Evolutionary conservation across 768 basidiomycete genomes (phyloP), one percentile per base, ranked within the genome.

Genomic region (Kwoniella pini): DNA sequence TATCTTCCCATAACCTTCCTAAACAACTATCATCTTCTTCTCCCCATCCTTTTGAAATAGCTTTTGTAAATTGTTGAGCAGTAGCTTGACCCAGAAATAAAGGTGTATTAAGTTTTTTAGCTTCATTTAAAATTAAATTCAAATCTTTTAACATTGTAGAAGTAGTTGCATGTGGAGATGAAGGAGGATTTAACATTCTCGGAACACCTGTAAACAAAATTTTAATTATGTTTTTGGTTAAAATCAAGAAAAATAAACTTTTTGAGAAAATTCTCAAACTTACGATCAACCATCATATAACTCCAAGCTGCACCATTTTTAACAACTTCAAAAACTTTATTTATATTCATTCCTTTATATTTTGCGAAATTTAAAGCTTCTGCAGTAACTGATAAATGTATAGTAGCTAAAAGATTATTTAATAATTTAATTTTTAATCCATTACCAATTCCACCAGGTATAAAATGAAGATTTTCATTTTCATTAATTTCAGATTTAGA

Each of bases 391-490:
- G 60, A 60, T 21, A 75, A 27, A 31, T 75, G 74, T 2, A 72
- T 59, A 38, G 68, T 63, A 15, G 67, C 71, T 10, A 76, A 57
- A 15, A 70, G 59, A 22, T 76, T 57, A 48, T 76, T 72, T 49
- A 76, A 65, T 2, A 63, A 38, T 51, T 73, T 76, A 22, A 76
- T 54, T 42, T 69, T 70, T 19, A 49, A 57, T 3, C 67, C 74
- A 43, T 40, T 62, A 27, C 74, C 74, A 1, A 70, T 57, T 5
- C 74, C 74, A 10, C 74, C 74, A 17, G 74, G 71, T 48, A 76
- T 71, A 59, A 56, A 69, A 55, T 68, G 68, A 11, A 76, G 64
- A 30, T 76, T 36, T 0, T 28, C 15, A 22, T 65, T 63, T 11
- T 69, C 22, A 44, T 26, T 2, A n/a, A n/a, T n/a, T n/a, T n/a